Conservation (phyloP, 345 rosid species). For the Ceriops zippeliana region DNA sequence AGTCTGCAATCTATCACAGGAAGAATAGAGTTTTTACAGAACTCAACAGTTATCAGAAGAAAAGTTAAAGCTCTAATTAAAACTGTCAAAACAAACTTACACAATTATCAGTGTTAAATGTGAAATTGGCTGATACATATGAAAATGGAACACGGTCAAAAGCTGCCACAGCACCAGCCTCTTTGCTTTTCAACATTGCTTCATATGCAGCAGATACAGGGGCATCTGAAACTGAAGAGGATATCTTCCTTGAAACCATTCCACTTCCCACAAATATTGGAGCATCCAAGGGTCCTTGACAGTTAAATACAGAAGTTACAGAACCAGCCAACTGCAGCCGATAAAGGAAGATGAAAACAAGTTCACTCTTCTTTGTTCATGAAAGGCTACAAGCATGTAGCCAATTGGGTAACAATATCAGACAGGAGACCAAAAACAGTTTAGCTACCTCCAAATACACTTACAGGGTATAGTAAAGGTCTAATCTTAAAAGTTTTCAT, state of each 20-base stretch:
- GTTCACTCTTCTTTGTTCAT: neutral
- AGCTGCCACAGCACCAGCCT: constrained; percentile 97
- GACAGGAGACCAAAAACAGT: neutral
- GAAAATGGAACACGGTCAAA: constrained; percentile 97
- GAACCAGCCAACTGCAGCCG: constrained; percentile 88
- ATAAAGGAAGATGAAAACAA: constrained; percentile 21
- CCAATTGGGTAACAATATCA: no score
- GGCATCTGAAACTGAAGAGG: constrained; percentile 53
- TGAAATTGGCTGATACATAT: constrained; percentile 91
- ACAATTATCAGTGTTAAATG: constrained; percentile 88
- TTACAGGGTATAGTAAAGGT: constrained; percentile 81
- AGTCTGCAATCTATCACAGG: constrained; percentile 73
- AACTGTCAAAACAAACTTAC: constrained; percentile 49
- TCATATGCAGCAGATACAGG: constrained; percentile 79
- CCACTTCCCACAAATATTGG: constrained; percentile 97
- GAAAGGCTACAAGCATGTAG: neutral
- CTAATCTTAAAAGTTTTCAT: constrained; percentile 95
- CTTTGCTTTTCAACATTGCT: constrained; percentile 83
- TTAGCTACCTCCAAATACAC: constrained; percentile 15
- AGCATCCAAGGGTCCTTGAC: constrained; percentile 97
- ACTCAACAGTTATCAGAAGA: neutral
- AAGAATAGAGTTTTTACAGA: constrained; percentile 1
- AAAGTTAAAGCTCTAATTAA: neutral
- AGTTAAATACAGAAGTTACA: constrained; percentile 93
- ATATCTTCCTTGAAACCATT: constrained; percentile 83